phyloP scores from a whole-genome alignment of 2,329 filamentous ascomycete genomes.

The Fusarium cicatricum region DNA sequence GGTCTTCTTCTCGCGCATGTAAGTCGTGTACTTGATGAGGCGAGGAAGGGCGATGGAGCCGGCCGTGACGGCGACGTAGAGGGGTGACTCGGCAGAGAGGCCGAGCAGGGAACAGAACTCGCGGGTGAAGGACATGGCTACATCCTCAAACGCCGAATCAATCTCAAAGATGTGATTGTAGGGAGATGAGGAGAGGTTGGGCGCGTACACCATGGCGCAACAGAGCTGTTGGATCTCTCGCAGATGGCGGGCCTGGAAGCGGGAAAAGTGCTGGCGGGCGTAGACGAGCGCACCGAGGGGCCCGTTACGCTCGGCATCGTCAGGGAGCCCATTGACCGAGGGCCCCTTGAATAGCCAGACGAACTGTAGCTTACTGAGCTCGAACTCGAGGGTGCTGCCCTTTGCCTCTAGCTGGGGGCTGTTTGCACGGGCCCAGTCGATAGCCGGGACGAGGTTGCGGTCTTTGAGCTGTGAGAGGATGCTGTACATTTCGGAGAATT shows the following conservation, averaged over 20 bases:
- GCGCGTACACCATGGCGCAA: slow-evolving; percentile 79
- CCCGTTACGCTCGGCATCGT: slow-evolving; percentile 60
- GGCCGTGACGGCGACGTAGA: slow-evolving; percentile 92
- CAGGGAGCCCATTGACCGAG: slow-evolving; percentile 61
- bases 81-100: slow-evolving; percentile 87
- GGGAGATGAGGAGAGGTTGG: slow-evolving; percentile 78
- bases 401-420: slow-evolving; percentile 76
- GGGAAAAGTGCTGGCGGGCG: slow-evolving; percentile 75
- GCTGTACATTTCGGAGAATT: slow-evolving; percentile 90
- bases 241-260: slow-evolving; percentile 78
- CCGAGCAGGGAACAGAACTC: slow-evolving; percentile 95
- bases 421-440: slow-evolving; percentile 82
- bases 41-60: slow-evolving; percentile 91
- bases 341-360: slow-evolving; percentile 83
- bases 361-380: slow-evolving; percentile 89
- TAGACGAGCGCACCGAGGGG: slow-evolving; percentile 76
- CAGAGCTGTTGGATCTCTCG: slow-evolving; percentile 83
- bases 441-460: slow-evolving; percentile 81
- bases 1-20: slow-evolving; percentile 88
- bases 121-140: slow-evolving; percentile 85
- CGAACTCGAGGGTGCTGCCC: slow-evolving; percentile 94
- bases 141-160: slow-evolving; percentile 79
- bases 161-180: slow-evolving; percentile 83
- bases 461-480: slow-evolving; percentile 82
- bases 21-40: slow-evolving; percentile 85